A percentile compares a stretch with the other conserved stretches of the same genome.
Evolutionary conservation across 768 basidiomycete genomes (phyloP).

Genomic region (Hericium rajendrae): DNA sequence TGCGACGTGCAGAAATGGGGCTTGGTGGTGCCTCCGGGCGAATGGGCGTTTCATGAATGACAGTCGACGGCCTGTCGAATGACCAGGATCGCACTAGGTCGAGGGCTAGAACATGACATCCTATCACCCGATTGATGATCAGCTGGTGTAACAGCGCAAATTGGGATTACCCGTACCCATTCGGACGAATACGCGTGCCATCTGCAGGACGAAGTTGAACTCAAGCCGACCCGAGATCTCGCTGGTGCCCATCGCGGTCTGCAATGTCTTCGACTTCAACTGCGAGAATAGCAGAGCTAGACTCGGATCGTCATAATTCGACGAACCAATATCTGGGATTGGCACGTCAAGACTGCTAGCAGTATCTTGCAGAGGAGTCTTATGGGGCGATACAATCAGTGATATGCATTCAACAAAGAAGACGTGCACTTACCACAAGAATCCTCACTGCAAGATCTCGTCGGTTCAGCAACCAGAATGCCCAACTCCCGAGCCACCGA

Average conservation of each 20-base stretch:
- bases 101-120: constrained; percentile 87
- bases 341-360: constrained; percentile 45
- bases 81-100: constrained; percentile 88
- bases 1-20: constrained; percentile 33
- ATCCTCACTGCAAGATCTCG: constrained; percentile 86
- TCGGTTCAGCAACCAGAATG: constrained; percentile 87
- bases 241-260: constrained; percentile 87
- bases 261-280: constrained; percentile 81
- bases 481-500: constrained; percentile 92
- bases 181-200: constrained; percentile 84
- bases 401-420: background rate
- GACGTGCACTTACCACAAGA: constrained; percentile 53
- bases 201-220: constrained; percentile 93
- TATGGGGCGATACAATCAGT: background rate
- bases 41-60: constrained; percentile 14
- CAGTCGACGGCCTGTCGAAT: constrained; percentile 67
- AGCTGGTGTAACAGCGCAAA: too few relatives aligned
- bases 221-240: constrained; percentile 83
- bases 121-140: constrained; percentile 29
- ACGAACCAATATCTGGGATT: constrained; percentile 64
- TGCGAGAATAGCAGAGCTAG: constrained; percentile 86
- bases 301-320: constrained; percentile 90
- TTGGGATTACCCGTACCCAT: constrained; percentile 58
- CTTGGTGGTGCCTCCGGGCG: constrained; percentile 28
- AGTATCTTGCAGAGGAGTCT: constrained; percentile 75